phyloP scores from a whole-genome alignment of 768 basidiomycete species.

The Boletellus emodensis region DNA sequence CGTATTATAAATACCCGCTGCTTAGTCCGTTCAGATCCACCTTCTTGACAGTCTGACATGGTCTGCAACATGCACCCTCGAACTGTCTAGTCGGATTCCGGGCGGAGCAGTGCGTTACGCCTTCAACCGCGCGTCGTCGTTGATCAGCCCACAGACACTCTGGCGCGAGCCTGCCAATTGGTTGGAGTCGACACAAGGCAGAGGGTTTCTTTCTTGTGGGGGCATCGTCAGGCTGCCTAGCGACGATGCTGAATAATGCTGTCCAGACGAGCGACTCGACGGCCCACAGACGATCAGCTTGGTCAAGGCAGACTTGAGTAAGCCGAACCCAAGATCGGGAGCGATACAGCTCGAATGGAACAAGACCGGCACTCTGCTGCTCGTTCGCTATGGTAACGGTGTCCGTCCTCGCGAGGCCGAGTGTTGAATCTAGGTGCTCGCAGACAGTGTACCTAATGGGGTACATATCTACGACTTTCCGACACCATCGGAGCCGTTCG shows the following conservation, averaged over 20 bases:
- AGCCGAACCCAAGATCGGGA: constrained; percentile 63
- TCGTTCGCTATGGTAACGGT: constrained; percentile 66
- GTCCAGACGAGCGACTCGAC: constrained; percentile 60
- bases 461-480: constrained; percentile 76
- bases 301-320: constrained; percentile 53
- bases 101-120: constrained; percentile 47
- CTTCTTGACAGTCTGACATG: constrained; percentile 75
- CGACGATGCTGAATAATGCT: not conserved
- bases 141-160: constrained; percentile 46
- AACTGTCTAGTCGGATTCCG: constrained; percentile 56
- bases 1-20: not conserved
- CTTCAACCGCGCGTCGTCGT: not conserved
- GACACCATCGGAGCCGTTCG: constrained; percentile 49
- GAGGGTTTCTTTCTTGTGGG: constrained; percentile 85
- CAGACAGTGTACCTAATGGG: constrained; percentile 60
- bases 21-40: constrained; percentile 49
- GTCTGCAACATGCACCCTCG: constrained; percentile 61
- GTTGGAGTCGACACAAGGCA: constrained; percentile 78
- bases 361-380: constrained; percentile 63
- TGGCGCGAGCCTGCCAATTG: constrained; percentile 88
- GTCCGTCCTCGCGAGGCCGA: not conserved
- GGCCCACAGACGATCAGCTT: constrained; percentile 52
- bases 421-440: constrained; percentile 2
- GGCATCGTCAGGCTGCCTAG: not conserved
- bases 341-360: constrained; percentile 79